phyloP scores from a whole-genome alignment of 495 filamentous ascomycete species.

The Penicillium bovifimosum region DNA sequence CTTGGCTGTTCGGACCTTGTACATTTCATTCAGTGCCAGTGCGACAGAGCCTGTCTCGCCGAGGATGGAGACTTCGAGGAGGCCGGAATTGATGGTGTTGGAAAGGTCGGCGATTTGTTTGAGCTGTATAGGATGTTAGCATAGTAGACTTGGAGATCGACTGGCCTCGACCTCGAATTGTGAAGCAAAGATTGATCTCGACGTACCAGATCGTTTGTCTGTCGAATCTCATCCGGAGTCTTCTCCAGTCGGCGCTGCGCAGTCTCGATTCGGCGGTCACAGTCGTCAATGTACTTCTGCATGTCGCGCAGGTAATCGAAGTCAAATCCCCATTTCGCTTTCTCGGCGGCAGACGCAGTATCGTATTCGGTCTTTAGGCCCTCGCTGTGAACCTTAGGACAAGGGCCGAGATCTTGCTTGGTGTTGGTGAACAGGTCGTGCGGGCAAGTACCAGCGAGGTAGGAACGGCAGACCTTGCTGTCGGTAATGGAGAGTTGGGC shows the following conservation, averaged over 20 bases:
- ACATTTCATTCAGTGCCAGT: conserved; percentile 77
- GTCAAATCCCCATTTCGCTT: conserved; percentile 79
- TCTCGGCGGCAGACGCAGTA: conserved; percentile 56
- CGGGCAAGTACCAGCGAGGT: conserved; percentile 88
- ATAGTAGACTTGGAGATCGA: background rate
- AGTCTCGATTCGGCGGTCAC: conserved; percentile 86
- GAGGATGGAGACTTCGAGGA: conserved; percentile 80
- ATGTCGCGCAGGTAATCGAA: conserved; percentile 96
- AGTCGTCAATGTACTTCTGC: conserved; percentile 92
- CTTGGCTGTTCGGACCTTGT: conserved; percentile 73
- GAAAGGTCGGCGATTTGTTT: conserved; percentile 83
- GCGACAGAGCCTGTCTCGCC: conserved; percentile 77
- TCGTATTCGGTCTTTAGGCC: conserved; percentile 85
- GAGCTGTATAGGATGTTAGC: conserved; percentile 39
- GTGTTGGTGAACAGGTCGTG: conserved; percentile 99
- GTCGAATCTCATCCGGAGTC: conserved; percentile 93
- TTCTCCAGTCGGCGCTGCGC: conserved; percentile 91
- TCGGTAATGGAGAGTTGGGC: conserved; percentile 84
- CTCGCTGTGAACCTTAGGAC: conserved; percentile 86
- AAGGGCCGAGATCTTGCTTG: conserved; percentile 92
- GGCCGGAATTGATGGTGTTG: conserved; percentile 71
- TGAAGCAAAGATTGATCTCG: background rate
- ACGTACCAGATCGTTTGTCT: conserved; percentile 79
- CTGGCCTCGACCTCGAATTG: background rate
- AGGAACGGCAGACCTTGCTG: conserved; percentile 90